Evolutionary conservation across 2,329 filamentous ascomycete genomes (phyloP).

Genomic region (Sporothrix schenckii): DNA sequence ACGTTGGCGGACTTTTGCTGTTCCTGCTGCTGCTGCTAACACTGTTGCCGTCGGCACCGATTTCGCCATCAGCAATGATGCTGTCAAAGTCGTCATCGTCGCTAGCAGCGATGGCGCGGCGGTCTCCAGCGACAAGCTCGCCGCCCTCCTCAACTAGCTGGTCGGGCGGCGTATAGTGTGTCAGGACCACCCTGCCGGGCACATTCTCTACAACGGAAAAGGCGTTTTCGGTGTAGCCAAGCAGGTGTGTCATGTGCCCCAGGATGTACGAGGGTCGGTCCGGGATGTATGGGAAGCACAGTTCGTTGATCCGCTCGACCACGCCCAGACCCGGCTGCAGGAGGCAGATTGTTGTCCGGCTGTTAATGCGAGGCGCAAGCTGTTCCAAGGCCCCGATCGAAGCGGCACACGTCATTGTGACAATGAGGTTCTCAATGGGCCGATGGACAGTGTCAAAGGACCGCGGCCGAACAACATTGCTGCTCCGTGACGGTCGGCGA

Average conservation of each 20-base stretch:
- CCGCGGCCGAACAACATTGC: too few relatives aligned
- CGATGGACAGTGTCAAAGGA: background rate
- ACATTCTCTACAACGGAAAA: constrained; percentile 40
- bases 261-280: constrained; percentile 75
- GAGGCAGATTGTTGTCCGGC: constrained; percentile 44
- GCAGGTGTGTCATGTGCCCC: constrained; percentile 59
- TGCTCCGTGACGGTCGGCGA: too few relatives aligned
- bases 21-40: background rate
- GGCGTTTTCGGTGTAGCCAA: constrained; percentile 43
- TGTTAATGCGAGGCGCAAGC: constrained; percentile 42
- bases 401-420: constrained; percentile 41
- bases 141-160: background rate
- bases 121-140: background rate
- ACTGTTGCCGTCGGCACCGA: background rate
- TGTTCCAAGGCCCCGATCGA: constrained; percentile 38
- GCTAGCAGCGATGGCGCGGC: background rate
- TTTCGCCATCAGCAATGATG: background rate
- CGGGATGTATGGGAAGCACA: constrained; percentile 68
- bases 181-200: constrained; percentile 44
- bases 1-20: background rate
- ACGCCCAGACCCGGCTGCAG: constrained; percentile 66
- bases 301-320: constrained; percentile 73
- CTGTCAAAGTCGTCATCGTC: background rate
- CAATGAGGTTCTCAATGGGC: constrained; percentile 41
- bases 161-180: constrained; percentile 35